Evolutionary conservation across 176 grass and related monocot genomes (phyloP), one percentile per base, ranked within the genome.

Genomic region (Lolium rigidum): DNA sequence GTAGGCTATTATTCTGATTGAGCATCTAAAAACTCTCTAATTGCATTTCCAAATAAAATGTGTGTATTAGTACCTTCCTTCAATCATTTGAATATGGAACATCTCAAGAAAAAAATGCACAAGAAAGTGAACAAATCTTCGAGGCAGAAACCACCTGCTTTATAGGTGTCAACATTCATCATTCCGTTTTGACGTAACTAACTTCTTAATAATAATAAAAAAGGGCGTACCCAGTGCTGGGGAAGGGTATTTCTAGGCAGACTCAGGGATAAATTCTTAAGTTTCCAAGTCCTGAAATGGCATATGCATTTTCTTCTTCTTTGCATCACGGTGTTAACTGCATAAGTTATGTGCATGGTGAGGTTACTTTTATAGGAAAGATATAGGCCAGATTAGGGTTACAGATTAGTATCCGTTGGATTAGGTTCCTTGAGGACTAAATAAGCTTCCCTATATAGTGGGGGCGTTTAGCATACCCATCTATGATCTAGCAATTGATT

Each of bases 341-440:
- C 31, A 35, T 35, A 35, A 35, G 31, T 35, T 35, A 35, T 35
- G 20, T 72, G 69, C 69, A 72, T 24, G 20, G 5, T 9, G 39
- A 72, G 69, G 43, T 72, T 72, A 47, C 21, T 13, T 72, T 72
- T 47, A 6, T 47, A 24, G 10, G 5, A 72, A 72, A 72, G n/a
- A 72, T 72, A 72, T 72, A 13, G 20, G 41, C 11, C 10, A 49
- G 6, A 22, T 73, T 73, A 73, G 70, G 41, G 43, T 25, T 73
- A 49, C 70, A 73, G 43, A 73, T 49, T 25, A 49, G 21, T 49
- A 49, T 73, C 70, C 70, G 15, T 73, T 47, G n/a, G 46, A 24
- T 73, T 49, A 49, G 21, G n/a, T 73, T 73, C n/a, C 43, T 73
- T 48, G 70, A 73, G 43, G 21, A 73, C 70, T 73, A 73, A 48